A percentile compares a stretch with the other conserved stretches of the same genome.
phyloP scores from a whole-genome alignment of 352 stramenopile genomes.

The Pythium myriotylum region DNA sequence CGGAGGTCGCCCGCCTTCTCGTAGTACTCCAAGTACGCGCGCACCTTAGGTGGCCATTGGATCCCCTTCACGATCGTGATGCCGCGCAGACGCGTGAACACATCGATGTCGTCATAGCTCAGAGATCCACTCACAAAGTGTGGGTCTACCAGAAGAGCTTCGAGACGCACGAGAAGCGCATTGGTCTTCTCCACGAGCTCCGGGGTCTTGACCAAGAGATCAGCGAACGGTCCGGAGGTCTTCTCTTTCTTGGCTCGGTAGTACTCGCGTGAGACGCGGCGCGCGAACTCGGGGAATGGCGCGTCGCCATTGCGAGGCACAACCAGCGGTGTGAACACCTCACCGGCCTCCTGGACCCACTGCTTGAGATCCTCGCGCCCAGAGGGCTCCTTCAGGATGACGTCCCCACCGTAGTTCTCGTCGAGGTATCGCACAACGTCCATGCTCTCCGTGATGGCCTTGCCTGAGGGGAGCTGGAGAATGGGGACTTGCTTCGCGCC shows the following conservation, averaged over 20 bases:
- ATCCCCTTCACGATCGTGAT: constrained; percentile 59
- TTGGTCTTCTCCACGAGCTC: constrained; percentile 51
- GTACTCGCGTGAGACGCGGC: constrained; percentile 49
- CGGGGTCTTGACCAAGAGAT: constrained; percentile 43
- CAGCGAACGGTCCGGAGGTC: constrained; percentile 44
- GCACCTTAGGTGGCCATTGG: constrained; percentile 48
- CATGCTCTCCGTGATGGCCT: constrained; percentile 41
- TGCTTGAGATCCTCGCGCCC: constrained; percentile 41
- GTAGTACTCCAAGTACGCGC: constrained; percentile 51
- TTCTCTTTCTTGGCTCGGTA: constrained; percentile 66
- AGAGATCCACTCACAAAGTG: constrained; percentile 43
- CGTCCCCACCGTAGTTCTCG: constrained; percentile 33
- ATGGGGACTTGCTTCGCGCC: constrained; percentile 43
- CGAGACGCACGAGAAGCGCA: constrained; percentile 38
- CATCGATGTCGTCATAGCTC: constrained; percentile 60
- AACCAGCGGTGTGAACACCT: constrained; percentile 40
- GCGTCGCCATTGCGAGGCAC: constrained; percentile 50
- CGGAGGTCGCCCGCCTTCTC: constrained; percentile 39
- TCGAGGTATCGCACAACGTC: constrained; percentile 54
- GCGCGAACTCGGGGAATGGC: constrained; percentile 50
- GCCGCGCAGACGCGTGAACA: constrained; percentile 48
- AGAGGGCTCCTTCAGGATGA: constrained; percentile 36
- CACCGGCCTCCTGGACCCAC: constrained; percentile 45
- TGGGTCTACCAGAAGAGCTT: constrained; percentile 39
- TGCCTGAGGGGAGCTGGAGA: constrained; percentile 21